Evolutionary conservation across 305 asterid genomes (phyloP), one percentile per base, ranked within the genome.

Genomic region (Coffea humblotiana): DNA sequence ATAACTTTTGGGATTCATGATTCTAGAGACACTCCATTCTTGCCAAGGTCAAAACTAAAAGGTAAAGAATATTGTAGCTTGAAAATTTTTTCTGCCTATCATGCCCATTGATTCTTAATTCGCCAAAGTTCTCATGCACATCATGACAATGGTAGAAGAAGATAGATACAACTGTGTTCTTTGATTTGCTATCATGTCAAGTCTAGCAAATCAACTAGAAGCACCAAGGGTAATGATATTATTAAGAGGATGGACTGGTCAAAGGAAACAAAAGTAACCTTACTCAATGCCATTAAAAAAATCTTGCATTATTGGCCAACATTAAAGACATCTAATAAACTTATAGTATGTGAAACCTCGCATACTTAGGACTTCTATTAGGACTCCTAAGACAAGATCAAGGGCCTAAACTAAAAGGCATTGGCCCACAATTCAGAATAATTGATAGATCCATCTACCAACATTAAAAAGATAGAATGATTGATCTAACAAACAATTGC

Each of bases 391-490:
- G 11, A 2, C 35, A n/a, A 35, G n/a, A 32, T 67, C n/a, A 77
- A 65, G 65, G 74, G 63, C 64, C 74, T 65, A 54, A 16, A 10
- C 10, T 18, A 49, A 65, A 37, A 48, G 47, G 61, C 21, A 76
- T 63, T 45, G 72, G 72, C 64, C 72, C 72, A 63, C 72, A 27
- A 25, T 45, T 10, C 14, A 43, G 47, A 64, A 63, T 45, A 25
- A 61, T 76, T 35, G 40, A 3, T 65, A 67, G n/a, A 65, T 3
- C 37, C 69, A 9, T n/a, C 15, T 64, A 27, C 56, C 32, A 60
- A 61, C 71, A n/a, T 27, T 25, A 76, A 45, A 76, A 45, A 76
- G 35, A 77, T 32, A 51, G 75, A 67, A 81, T 60, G 54, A 79
- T 47, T 86, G 73, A 52, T 75, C n/a, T 3, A 56, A 48, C 67